Percentiles rank a stretch among this genome's conserved stretches.
Evolutionary conservation across 345 rosid genomes (phyloP).

Genomic region (Murraya paniculata): DNA sequence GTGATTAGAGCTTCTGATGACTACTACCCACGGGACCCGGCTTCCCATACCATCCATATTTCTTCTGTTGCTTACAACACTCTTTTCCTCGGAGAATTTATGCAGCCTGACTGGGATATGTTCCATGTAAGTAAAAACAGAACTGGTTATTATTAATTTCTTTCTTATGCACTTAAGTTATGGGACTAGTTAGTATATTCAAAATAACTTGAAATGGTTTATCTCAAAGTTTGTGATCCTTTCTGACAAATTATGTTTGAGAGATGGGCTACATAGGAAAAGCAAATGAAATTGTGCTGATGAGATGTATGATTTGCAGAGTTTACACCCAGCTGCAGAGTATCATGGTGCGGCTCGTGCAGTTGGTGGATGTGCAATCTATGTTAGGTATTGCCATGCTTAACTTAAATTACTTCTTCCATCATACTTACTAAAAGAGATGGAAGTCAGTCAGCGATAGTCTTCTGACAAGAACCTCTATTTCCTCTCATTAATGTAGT

Average conservation of each 20-base stretch:
- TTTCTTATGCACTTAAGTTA: background rate
- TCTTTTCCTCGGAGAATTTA: constrained; percentile 92
- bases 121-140: constrained; percentile 73
- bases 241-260: background rate
- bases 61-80: constrained; percentile 92
- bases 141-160: background rate
- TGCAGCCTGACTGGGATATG: constrained; percentile 99
- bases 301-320: constrained; percentile 45
- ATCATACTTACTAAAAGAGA: background rate
- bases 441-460: background rate
- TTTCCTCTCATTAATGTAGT: constrained; percentile 29
- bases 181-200: background rate
- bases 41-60: constrained; percentile 93
- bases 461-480: constrained; percentile 6
- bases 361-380: constrained; percentile 91
- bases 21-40: constrained; percentile 88
- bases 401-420: constrained; percentile 1
- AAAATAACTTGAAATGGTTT: background rate
- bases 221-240: background rate
- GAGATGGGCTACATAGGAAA: background rate
- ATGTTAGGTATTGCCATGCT: constrained; percentile 66
- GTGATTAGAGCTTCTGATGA: constrained; percentile 96
- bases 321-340: constrained; percentile 92
- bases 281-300: constrained; percentile 1
- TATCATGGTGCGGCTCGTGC: constrained; percentile 98